Percentiles rank a stretch among this genome's conserved stretches.
Evolutionary conservation across 805 yeast species (phyloP).

Genomic region (Starmera dryadoides): DNA sequence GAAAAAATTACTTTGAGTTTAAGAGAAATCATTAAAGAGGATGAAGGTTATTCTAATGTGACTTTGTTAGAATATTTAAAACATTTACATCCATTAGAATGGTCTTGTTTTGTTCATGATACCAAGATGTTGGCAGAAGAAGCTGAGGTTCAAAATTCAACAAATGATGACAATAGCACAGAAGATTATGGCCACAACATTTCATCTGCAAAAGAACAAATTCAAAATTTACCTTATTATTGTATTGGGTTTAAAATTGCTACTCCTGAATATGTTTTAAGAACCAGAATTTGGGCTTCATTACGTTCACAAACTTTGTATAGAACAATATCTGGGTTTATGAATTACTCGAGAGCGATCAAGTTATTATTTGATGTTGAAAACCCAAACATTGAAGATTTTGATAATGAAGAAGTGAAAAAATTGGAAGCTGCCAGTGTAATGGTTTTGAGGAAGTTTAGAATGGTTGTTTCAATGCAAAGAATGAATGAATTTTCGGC

Average conservation of each 20-base stretch:
- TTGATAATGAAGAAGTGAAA: slow-evolving; percentile 24
- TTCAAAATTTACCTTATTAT: slow-evolving; percentile 49
- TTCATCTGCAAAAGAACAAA: slow-evolving; percentile 25
- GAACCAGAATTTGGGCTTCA: slow-evolving; percentile 77
- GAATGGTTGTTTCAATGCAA: slow-evolving; percentile 63
- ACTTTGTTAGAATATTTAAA: slow-evolving; percentile 67
- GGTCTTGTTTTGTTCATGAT: slow-evolving; percentile 66
- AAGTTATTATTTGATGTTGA: slow-evolving; percentile 57
- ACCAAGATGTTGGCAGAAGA: slow-evolving; percentile 52
- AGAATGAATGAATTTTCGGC: slow-evolving; percentile 43
- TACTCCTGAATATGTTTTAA: slow-evolving; percentile 46
- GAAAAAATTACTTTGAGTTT: slow-evolving; percentile 74
- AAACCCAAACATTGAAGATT: slow-evolving; percentile 29
- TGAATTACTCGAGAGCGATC: slow-evolving; percentile 64
- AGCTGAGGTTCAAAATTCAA: slow-evolving; percentile 20
- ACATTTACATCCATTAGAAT: slow-evolving; percentile 54
- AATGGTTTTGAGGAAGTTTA: slow-evolving; percentile 55
- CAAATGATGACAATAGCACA: slow-evolving; percentile 3
- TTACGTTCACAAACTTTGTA: slow-evolving; percentile 66
- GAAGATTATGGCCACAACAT: not conserved
- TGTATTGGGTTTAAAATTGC: slow-evolving; percentile 60
- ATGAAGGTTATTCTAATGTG: slow-evolving; percentile 51
- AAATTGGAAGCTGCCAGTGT: slow-evolving; percentile 39
- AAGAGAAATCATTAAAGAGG: slow-evolving; percentile 72
- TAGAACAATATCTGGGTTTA: slow-evolving; percentile 67